A percentile compares a stretch with the other conserved stretches of the same genome.
Conservation (phyloP, 148 eudicot species). For the Rhododendron ovatum region DNA sequence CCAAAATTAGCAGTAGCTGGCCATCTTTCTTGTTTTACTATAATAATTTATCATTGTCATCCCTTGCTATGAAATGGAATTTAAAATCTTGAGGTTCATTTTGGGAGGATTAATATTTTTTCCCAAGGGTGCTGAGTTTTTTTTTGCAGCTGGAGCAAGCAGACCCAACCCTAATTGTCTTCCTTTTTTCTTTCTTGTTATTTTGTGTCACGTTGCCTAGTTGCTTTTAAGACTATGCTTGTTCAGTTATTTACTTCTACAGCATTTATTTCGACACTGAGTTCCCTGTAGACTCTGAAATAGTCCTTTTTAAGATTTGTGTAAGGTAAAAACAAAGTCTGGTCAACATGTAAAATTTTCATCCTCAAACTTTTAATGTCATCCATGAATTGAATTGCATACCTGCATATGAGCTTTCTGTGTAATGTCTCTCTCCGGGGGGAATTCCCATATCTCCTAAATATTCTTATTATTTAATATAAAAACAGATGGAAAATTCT, state of each 20-base stretch:
- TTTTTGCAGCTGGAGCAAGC: not conserved
- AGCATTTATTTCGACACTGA: not conserved
- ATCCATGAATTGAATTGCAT: not conserved
- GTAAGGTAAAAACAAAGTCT: not conserved
- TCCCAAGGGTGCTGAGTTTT: not conserved
- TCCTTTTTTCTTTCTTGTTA: not conserved
- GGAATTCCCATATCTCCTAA: not conserved
- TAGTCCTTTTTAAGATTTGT: not conserved
- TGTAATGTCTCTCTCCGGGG: not conserved
- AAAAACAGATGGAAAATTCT: constrained; percentile 43
- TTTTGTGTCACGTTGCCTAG: too few species aligned
- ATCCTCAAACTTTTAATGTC: not conserved
- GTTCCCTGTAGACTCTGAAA: not conserved
- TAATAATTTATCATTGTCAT: not conserved
- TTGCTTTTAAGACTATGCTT: not conserved
- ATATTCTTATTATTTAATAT: not conserved
- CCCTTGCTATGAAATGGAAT: not conserved
- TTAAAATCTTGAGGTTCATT: not conserved
- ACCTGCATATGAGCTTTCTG: not conserved
- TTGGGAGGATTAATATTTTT: not conserved
- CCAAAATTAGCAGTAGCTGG: not conserved
- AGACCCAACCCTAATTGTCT: not conserved
- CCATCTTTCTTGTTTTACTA: not conserved
- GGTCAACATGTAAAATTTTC: not conserved
- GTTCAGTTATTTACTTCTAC: not conserved